These are phyloP conservation scores for Periconia digitata DNA, from an alignment of 2,329 filamentous ascomycete genomes.

Conservation along the genomic window DNA sequence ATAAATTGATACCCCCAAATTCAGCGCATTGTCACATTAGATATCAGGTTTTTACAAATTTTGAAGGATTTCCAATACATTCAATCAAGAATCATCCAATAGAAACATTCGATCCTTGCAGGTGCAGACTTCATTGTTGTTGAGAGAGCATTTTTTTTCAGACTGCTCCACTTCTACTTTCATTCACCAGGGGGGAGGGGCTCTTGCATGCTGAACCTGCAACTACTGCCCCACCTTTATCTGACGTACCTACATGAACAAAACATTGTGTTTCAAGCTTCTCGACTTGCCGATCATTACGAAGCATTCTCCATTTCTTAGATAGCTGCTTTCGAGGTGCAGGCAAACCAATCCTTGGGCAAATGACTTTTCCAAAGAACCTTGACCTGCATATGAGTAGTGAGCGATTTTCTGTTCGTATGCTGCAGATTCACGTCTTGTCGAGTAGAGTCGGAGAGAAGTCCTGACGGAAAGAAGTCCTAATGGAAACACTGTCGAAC, in stretches of 20 bases:
- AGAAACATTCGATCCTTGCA: too few relatives aligned
- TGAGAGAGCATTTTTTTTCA: too few relatives aligned
- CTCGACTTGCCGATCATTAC: not conserved
- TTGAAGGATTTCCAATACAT: not conserved
- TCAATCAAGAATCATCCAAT: not conserved
- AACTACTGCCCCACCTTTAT: not conserved
- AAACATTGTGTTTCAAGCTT: not conserved
- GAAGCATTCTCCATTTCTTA: not conserved
- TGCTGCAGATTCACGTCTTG: not conserved
- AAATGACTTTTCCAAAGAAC: not conserved
- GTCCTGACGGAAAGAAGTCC: too few relatives aligned
- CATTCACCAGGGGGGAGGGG: too few relatives aligned
- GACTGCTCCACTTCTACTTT: too few relatives aligned
- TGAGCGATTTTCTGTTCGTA: too few relatives aligned
- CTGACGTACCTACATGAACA: too few relatives aligned
- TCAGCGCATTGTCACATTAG: not conserved
- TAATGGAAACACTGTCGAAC: too few relatives aligned
- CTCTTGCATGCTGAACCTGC: too few relatives aligned
- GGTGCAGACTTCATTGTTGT: too few relatives aligned
- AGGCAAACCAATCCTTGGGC: not conserved
- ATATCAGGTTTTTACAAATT: not conserved
- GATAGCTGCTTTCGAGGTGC: not conserved
- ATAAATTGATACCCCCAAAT: not conserved
- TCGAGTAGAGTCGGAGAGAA: too few relatives aligned
- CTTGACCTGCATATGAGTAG: not conserved